These are phyloP conservation scores for Citrus medica DNA, from an alignment of 345 rosid species.

Conservation along the genomic window DNA sequence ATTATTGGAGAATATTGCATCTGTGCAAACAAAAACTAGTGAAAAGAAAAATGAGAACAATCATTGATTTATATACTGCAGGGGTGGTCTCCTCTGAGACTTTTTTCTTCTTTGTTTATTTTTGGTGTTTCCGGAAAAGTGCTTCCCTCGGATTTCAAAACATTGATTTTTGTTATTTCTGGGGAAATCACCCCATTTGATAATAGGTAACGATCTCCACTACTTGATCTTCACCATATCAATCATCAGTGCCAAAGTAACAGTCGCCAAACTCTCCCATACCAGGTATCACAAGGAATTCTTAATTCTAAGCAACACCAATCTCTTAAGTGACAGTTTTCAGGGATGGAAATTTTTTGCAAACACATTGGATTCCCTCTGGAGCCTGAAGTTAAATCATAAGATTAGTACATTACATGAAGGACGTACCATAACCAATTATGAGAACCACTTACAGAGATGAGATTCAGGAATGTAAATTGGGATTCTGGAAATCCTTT, in stretches of 20 bases:
- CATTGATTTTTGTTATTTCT: background rate
- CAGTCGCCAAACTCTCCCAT: slow-evolving; percentile 98
- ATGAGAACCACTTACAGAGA: slow-evolving; percentile 56
- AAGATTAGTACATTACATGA: background rate
- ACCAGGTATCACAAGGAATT: slow-evolving; percentile 90
- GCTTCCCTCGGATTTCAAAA: slow-evolving; percentile 2
- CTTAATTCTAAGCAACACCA: slow-evolving; percentile 73
- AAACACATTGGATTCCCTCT: slow-evolving; percentile 93
- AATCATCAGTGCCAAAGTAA: slow-evolving; percentile 96
- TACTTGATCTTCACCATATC: slow-evolving; percentile 9
- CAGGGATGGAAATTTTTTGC: slow-evolving; percentile 71
- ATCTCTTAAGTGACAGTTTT: slow-evolving; percentile 94
- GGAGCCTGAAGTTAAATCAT: slow-evolving; percentile 56
- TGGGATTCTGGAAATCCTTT: slow-evolving; percentile 97
- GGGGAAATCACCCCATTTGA: background rate
- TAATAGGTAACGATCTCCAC: background rate
- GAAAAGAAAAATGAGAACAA: background rate
- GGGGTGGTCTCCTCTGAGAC: background rate
- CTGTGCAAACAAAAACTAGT: background rate
- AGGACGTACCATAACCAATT: background rate
- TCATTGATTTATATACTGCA: background rate
- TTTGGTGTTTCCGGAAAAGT: background rate
- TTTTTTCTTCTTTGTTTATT: no score
- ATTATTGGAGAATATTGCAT: background rate
- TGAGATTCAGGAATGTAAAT: slow-evolving; percentile 88